These are phyloP conservation scores for Penicillium paxilli DNA, from an alignment of 495 filamentous ascomycete species.

Conservation along the genomic window DNA sequence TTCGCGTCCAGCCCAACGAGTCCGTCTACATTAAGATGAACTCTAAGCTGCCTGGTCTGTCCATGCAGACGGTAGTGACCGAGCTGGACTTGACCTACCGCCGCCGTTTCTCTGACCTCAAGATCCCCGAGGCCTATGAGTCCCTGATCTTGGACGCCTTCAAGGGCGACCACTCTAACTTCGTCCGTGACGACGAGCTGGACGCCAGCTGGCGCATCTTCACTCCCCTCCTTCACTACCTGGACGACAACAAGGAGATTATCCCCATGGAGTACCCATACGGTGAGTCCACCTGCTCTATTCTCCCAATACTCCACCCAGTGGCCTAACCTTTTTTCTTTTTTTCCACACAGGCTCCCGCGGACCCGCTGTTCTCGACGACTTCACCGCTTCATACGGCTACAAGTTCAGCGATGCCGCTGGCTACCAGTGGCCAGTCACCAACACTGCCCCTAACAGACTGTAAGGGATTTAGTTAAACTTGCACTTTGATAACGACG, in stretches of 20 bases:
- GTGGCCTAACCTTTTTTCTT: not conserved
- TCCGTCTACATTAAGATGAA: constrained; percentile 99
- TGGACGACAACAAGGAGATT: constrained; percentile 98
- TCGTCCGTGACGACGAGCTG: constrained; percentile 97
- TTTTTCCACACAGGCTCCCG: constrained; percentile 69
- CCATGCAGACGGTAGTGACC: constrained; percentile 99
- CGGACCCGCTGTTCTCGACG: constrained; percentile 93
- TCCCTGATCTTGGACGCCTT: constrained; percentile 95
- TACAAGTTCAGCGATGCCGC: constrained; percentile 98
- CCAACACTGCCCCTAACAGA: constrained; percentile 68
- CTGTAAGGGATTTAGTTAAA: constrained; percentile 45
- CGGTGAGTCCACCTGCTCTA: constrained; percentile 63
- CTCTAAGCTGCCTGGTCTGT: constrained; percentile 96
- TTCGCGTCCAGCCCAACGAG: constrained; percentile 99
- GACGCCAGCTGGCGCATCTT: constrained; percentile 99
- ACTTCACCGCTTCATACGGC: constrained; percentile 96
- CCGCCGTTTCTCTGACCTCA: constrained; percentile 96
- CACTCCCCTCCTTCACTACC: constrained; percentile 93
- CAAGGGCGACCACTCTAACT: constrained; percentile 99
- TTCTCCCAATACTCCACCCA: constrained; percentile 59
- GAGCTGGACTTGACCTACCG: constrained; percentile 98
- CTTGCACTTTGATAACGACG: constrained; percentile 23
- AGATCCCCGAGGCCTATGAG: constrained; percentile 99
- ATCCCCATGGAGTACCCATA: constrained; percentile 99
- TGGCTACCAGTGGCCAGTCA: constrained; percentile 88